Conservation (phyloP, 306 rosid genomes). For the Vigna reflexopilosa region DNA sequence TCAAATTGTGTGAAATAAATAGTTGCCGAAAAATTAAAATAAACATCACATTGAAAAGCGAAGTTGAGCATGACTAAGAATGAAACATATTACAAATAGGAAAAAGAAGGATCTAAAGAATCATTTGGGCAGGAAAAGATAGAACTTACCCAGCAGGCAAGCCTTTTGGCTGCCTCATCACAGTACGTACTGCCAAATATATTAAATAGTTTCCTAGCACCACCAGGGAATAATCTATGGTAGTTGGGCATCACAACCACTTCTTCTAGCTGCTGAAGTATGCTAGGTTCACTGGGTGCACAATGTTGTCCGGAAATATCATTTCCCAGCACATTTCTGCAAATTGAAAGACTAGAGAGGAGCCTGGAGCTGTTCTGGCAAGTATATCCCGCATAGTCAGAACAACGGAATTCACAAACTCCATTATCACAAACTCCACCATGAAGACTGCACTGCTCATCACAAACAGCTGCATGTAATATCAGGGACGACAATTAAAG, state of each 20-base stretch:
- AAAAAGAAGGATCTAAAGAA: conserved; percentile 1
- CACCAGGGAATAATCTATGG: conserved; percentile 92
- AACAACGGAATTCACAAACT: conserved; percentile 95
- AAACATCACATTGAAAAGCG: conserved; percentile 7
- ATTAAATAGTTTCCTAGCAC: conserved; percentile 89
- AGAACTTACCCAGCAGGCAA: conserved; percentile 91
- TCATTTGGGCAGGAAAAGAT: conserved; percentile 15
- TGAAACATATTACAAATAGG: neutral
- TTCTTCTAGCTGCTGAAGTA: conserved; percentile 93
- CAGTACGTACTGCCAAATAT: conserved; percentile 86
- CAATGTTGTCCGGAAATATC: conserved; percentile 90
- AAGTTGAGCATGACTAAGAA: conserved; percentile 8
- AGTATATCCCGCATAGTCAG: conserved; percentile 95
- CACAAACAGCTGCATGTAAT: conserved; percentile 83
- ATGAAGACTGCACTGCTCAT: conserved; percentile 97
- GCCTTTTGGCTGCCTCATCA: conserved; percentile 89
- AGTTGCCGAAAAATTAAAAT: neutral
- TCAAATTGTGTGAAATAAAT: neutral
- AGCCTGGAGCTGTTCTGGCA: conserved; percentile 94
- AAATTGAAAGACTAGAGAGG: conserved; percentile 79
- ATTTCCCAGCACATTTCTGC: conserved; percentile 77
- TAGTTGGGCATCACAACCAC: conserved; percentile 97
- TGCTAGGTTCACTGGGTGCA: conserved; percentile 94
- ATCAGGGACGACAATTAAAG: conserved; percentile 25
- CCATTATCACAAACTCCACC: conserved; percentile 99